A percentile compares a stretch with the other conserved stretches of the same genome.
Evolutionary conservation across 2,329 filamentous ascomycete genomes (phyloP).

Genomic region (Hymenoscyphus scutula): DNA sequence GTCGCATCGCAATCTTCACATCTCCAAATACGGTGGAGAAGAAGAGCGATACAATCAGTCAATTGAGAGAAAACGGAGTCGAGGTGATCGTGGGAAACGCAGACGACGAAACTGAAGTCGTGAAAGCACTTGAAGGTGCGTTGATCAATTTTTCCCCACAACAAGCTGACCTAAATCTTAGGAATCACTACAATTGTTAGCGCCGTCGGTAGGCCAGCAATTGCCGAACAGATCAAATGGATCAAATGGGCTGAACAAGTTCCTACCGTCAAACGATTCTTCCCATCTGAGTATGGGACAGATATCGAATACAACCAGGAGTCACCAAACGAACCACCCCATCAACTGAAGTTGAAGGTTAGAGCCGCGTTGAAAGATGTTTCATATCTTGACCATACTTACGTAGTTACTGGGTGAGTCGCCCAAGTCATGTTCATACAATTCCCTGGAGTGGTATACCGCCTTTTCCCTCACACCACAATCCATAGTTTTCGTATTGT

Average conservation of each 20-base stretch:
- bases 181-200: slow-evolving; percentile 64
- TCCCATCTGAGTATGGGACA: slow-evolving; percentile 55
- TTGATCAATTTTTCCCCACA: background rate
- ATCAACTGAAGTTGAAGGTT: slow-evolving; percentile 69
- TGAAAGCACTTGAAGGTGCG: slow-evolving; percentile 49
- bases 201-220: slow-evolving; percentile 60
- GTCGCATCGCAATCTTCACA: slow-evolving; percentile 54
- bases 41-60: slow-evolving; percentile 49
- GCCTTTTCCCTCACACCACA: too few species aligned
- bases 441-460: background rate
- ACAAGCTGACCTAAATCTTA: slow-evolving; percentile 6
- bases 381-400: slow-evolving; percentile 57
- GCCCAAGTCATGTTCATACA: background rate
- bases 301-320: slow-evolving; percentile 54
- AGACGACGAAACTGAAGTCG: slow-evolving; percentile 49
- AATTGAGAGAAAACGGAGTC: slow-evolving; percentile 45
- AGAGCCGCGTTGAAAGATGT: slow-evolving; percentile 56
- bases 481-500: background rate
- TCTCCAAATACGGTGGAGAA: slow-evolving; percentile 49
- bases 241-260: slow-evolving; percentile 57
- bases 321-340: slow-evolving; percentile 61
- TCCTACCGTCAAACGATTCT: slow-evolving; percentile 61
- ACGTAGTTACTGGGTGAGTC: slow-evolving; percentile 37
- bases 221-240: slow-evolving; percentile 60
- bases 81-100: slow-evolving; percentile 57